Conservation (phyloP, 2,329 filamentous ascomycete genomes). For the Sporothrix brunneoviolacea region DNA sequence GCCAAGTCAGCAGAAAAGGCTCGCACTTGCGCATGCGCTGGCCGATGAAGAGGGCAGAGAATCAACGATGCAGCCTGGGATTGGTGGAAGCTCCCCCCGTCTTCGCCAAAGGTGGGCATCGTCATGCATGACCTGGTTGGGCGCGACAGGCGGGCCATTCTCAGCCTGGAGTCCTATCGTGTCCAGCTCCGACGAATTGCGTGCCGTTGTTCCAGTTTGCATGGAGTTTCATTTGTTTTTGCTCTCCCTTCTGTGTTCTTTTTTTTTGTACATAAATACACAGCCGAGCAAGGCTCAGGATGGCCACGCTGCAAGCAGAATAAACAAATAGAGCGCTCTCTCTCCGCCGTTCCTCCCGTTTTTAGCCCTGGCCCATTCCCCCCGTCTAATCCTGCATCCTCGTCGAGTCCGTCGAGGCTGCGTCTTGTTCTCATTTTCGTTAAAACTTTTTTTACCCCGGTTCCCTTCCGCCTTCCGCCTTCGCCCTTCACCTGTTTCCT, state of each 20-base stretch:
- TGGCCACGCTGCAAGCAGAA: not conserved
- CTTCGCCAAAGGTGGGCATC: slow-evolving; percentile 1
- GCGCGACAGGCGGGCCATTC: not conserved
- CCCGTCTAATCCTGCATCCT: too few species aligned
- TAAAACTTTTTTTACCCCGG: too few species aligned
- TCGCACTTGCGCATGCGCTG: too few species aligned
- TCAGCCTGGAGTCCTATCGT: too few species aligned
- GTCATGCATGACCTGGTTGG: slow-evolving; percentile 7
- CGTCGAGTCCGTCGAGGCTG: too few species aligned
- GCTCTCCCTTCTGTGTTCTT: not conserved
- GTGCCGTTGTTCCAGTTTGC: too few species aligned
- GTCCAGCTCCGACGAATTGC: not conserved
- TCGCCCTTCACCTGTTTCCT: too few species aligned
- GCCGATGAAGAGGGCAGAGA: too few species aligned
- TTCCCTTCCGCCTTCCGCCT: too few species aligned
- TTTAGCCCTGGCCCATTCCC: too few species aligned
- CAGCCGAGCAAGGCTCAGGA: slow-evolving; percentile 2
- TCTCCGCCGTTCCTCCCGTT: not conserved
- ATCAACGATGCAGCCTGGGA: slow-evolving; percentile 3
- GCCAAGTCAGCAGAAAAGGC: too few species aligned
- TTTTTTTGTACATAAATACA: slow-evolving; percentile 14
- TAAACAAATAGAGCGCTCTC: not conserved
- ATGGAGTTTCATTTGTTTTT: not conserved
- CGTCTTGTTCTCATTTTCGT: too few species aligned
- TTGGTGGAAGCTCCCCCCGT: slow-evolving; percentile 7